Percentiles rank a stretch among this genome's conserved stretches.
phyloP scores from a whole-genome alignment of 225 moss, liverwort and hornwort species.

The Marchantia polymorpha region DNA sequence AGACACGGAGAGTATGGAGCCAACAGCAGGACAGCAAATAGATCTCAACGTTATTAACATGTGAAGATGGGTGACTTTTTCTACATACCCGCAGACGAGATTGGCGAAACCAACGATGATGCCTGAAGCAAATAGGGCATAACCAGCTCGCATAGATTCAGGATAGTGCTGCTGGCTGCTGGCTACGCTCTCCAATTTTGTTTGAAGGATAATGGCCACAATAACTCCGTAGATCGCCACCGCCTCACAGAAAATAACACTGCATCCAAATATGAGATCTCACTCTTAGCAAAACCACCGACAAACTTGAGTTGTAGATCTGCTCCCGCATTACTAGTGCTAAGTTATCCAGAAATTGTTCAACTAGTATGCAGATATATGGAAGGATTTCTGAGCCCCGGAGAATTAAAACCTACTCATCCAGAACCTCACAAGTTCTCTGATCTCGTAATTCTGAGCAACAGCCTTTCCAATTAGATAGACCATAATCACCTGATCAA shows the following conservation, averaged over 20 bases:
- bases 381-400: too few species aligned
- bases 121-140: slow-evolving; percentile 89
- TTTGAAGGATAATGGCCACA: slow-evolving; percentile 97
- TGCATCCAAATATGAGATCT: slow-evolving; percentile 30
- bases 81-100: slow-evolving; percentile 78
- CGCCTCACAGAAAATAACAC: slow-evolving; percentile 99
- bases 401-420: too few species aligned
- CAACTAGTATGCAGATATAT: too few species aligned
- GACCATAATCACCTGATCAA: slow-evolving; percentile 65
- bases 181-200: slow-evolving; percentile 75
- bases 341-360: neutral
- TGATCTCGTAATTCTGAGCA: neutral
- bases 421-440: neutral
- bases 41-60: neutral
- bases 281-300: neutral
- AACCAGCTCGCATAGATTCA: slow-evolving; percentile 95
- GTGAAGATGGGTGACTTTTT: neutral
- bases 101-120: slow-evolving; percentile 96
- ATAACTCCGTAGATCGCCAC: slow-evolving; percentile 99
- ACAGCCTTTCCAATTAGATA: neutral
- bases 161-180: slow-evolving; percentile 67
- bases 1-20: neutral
- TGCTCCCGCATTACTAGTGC: neutral
- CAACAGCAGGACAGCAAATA: neutral
- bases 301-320: slow-evolving; percentile 2